These are phyloP conservation scores for Spirogloea muscicola DNA, from an alignment of 139 green algal species.

Conservation along the genomic window DNA sequence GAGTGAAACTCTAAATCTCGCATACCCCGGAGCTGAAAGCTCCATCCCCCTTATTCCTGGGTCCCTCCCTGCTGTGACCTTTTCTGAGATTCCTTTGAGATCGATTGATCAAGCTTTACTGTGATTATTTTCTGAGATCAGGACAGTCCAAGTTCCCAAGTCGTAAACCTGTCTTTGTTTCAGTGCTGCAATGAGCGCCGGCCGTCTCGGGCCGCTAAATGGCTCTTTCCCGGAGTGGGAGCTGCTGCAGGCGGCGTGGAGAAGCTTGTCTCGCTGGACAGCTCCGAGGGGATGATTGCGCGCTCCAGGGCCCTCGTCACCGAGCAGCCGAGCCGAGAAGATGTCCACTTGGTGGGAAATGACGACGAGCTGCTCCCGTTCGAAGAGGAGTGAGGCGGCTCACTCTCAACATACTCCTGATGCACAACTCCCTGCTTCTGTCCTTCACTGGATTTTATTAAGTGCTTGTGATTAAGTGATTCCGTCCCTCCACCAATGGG, in stretches of 20 bases:
- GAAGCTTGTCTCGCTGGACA: slow-evolving; percentile 5
- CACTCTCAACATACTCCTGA: slow-evolving; percentile 16
- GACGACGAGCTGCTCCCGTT: slow-evolving; percentile 53
- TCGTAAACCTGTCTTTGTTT: too few relatives aligned
- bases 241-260: not conserved
- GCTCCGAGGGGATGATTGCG: not conserved
- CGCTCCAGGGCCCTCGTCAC: not conserved
- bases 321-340: not conserved
- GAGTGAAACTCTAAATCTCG: not conserved
- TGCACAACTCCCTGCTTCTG: not conserved
- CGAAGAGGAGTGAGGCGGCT: slow-evolving; percentile 40
- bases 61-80: slow-evolving; percentile 3
- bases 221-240: not conserved
- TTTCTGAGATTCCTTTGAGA: not conserved
- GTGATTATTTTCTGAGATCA: too few relatives aligned
- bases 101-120: too few relatives aligned
- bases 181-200: too few relatives aligned
- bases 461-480: too few relatives aligned
- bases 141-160: too few relatives aligned
- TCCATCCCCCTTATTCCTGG: not conserved
- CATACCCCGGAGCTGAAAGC: not conserved
- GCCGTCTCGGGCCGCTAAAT: not conserved
- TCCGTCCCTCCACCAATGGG: too few relatives aligned
- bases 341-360: slow-evolving; percentile 5
- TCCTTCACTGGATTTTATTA: too few relatives aligned